Conservation (phyloP, 1,139 yeast species). For the Blastobotrys buckinghamii region DNA sequence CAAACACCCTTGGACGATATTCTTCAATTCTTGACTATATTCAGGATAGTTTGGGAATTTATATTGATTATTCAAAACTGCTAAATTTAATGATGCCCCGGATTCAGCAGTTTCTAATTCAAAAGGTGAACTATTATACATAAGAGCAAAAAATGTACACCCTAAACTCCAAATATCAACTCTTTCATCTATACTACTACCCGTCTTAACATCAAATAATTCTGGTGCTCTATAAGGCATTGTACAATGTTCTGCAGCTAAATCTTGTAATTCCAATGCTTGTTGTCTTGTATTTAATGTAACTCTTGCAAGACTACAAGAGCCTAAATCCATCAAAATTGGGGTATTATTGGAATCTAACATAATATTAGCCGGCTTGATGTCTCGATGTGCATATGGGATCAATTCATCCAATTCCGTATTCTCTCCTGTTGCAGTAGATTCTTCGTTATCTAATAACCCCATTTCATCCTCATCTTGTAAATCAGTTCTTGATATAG, state of each 20-base stretch:
- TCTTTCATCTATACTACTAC: constrained; percentile 56
- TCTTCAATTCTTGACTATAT: constrained; percentile 52
- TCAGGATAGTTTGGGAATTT: constrained; percentile 51
- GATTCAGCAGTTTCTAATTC: constrained; percentile 73
- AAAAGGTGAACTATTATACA: constrained; percentile 81
- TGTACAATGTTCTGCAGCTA: constrained; percentile 82
- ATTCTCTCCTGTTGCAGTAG: constrained; percentile 4
- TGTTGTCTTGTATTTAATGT: constrained; percentile 54
- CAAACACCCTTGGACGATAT: constrained; percentile 54
- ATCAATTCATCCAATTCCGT: constrained; percentile 50
- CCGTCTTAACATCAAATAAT: constrained; percentile 67
- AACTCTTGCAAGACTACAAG: constrained; percentile 61
- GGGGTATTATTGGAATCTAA: constrained; percentile 58
- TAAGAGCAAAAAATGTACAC: constrained; percentile 67
- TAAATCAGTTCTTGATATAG: background rate
- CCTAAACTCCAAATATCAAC: constrained; percentile 93
- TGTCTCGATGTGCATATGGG: constrained; percentile 80
- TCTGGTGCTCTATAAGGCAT: constrained; percentile 90
- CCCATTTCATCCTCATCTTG: constrained; percentile 16
- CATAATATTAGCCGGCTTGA: constrained; percentile 89
- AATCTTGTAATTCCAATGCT: constrained; percentile 71
- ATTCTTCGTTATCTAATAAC: constrained; percentile 5
- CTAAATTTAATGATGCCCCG: constrained; percentile 77
- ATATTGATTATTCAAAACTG: constrained; percentile 68
- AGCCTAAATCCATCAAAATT: constrained; percentile 79